Evolutionary conservation across 768 basidiomycete species (phyloP).

Genomic region (Termitomyces sp.): DNA sequence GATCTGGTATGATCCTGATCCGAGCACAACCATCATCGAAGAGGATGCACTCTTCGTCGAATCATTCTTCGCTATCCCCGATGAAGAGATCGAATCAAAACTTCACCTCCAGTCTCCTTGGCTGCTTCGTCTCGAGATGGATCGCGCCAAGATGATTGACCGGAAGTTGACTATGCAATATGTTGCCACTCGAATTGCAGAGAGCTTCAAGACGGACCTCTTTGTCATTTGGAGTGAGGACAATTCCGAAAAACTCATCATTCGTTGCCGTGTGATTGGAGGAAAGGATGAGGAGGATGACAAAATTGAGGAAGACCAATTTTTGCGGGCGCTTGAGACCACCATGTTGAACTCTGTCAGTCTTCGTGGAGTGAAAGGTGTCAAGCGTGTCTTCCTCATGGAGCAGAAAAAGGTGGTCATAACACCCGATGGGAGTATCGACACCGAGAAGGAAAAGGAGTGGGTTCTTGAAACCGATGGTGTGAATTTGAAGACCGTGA

Average conservation of each 20-base stretch:
- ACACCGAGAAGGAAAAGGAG: constrained; percentile 78
- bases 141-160: constrained; percentile 97
- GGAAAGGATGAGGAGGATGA: constrained; percentile 85
- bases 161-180: constrained; percentile 93
- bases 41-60: constrained; percentile 96
- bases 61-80: constrained; percentile 98
- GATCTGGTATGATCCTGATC: constrained; percentile 97
- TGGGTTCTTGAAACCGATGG: constrained; percentile 99
- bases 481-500: constrained; percentile 90
- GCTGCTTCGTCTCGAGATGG: constrained; percentile 94
- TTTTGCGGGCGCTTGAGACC: constrained; percentile 92
- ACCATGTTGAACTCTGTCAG: constrained; percentile 95
- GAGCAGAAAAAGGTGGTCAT: constrained; percentile 77
- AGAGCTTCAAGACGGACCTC: constrained; percentile 91
- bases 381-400: constrained; percentile 91
- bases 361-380: constrained; percentile 86
- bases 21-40: constrained; percentile 88
- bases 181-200: constrained; percentile 88
- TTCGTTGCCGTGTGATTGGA: constrained; percentile 91
- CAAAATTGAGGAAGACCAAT: constrained; percentile 86
- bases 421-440: constrained; percentile 58
- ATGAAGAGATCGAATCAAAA: constrained; percentile 90
- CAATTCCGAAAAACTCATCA: constrained; percentile 94
- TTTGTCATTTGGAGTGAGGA: constrained; percentile 99
- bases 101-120: constrained; percentile 92